Percentiles rank a stretch among this genome's conserved stretches.
These are phyloP conservation scores for Limonium bicolor DNA, from an alignment of 148 eudicot genomes.

Conservation along the genomic window DNA sequence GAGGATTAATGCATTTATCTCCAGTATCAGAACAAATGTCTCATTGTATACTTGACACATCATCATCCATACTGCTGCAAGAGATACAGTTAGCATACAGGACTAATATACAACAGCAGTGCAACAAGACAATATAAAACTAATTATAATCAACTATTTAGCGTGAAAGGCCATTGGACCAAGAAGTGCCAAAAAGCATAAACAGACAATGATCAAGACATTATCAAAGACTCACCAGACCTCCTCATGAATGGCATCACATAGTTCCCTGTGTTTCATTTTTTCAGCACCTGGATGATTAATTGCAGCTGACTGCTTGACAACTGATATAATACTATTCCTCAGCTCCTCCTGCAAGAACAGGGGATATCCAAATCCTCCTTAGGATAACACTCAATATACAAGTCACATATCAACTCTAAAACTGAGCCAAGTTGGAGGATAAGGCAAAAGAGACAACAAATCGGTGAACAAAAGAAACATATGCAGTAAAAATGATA, in stretches of 20 bases:
- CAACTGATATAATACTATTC: conserved; percentile 34
- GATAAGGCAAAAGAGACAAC: too few species aligned
- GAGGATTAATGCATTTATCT: too few species aligned
- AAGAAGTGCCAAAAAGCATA: background rate
- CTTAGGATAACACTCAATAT: background rate
- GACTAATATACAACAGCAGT: too few species aligned
- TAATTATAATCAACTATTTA: too few species aligned
- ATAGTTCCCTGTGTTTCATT: conserved; percentile 66
- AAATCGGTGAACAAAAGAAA: too few species aligned
- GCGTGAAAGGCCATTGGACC: background rate
- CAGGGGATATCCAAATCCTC: conserved; percentile 1
- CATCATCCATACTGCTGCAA: too few species aligned
- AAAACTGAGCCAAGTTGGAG: background rate
- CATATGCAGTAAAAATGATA: too few species aligned
- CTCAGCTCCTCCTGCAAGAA: conserved; percentile 65
- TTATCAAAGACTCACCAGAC: conserved; percentile 35
- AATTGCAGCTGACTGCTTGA: conserved; percentile 61
- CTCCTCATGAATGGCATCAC: conserved; percentile 83
- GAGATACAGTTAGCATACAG: too few species aligned
- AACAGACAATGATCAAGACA: background rate
- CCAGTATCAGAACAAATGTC: too few species aligned
- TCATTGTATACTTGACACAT: too few species aligned
- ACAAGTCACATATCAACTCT: background rate
- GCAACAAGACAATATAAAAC: too few species aligned
- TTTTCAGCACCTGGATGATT: conserved; percentile 57